Conservation (phyloP, 805 yeast genomes). For the Wickerhamomyces queroliae region DNA sequence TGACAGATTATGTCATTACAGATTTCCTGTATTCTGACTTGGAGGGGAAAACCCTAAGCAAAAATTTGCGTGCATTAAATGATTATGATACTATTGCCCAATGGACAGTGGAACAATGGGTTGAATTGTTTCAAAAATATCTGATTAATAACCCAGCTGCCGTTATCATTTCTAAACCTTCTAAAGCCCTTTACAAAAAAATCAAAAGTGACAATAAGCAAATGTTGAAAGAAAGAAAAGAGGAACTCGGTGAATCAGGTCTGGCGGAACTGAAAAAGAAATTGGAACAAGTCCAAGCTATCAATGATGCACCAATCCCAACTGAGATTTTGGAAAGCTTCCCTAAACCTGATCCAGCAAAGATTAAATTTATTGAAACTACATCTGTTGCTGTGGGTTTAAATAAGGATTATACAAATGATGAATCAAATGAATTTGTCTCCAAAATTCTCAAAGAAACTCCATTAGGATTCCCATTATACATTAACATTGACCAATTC, state of each 20-base stretch:
- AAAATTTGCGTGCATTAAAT: slow-evolving; percentile 46
- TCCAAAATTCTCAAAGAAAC: slow-evolving; percentile 20
- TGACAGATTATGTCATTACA: slow-evolving; percentile 62
- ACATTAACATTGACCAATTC: slow-evolving; percentile 72
- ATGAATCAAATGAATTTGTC: slow-evolving; percentile 24
- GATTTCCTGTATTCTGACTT: slow-evolving; percentile 77
- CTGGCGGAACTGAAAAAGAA: slow-evolving; percentile 42
- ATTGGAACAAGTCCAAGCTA: slow-evolving; percentile 55
- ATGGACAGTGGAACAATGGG: slow-evolving; percentile 74
- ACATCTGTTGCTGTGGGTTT: slow-evolving; percentile 55
- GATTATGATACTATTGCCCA: slow-evolving; percentile 46
- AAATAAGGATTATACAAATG: slow-evolving; percentile 30
- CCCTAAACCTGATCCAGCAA: slow-evolving; percentile 68
- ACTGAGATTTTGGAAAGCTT: slow-evolving; percentile 53
- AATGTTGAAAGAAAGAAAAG: slow-evolving; percentile 42
- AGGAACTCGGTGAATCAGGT: slow-evolving; percentile 53
- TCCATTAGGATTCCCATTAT: slow-evolving; percentile 54
- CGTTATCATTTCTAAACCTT: slow-evolving; percentile 69
- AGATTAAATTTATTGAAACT: slow-evolving; percentile 67
- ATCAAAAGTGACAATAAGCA: slow-evolving; percentile 46
- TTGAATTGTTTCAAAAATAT: slow-evolving; percentile 40
- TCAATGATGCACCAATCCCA: slow-evolving; percentile 78
- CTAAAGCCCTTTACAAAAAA: slow-evolving; percentile 46
- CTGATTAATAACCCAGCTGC: slow-evolving; percentile 60
- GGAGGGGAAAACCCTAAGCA: slow-evolving; percentile 51